Evolutionary conservation across 768 basidiomycete species (phyloP).

Genomic region (Lyophyllum semitale): DNA sequence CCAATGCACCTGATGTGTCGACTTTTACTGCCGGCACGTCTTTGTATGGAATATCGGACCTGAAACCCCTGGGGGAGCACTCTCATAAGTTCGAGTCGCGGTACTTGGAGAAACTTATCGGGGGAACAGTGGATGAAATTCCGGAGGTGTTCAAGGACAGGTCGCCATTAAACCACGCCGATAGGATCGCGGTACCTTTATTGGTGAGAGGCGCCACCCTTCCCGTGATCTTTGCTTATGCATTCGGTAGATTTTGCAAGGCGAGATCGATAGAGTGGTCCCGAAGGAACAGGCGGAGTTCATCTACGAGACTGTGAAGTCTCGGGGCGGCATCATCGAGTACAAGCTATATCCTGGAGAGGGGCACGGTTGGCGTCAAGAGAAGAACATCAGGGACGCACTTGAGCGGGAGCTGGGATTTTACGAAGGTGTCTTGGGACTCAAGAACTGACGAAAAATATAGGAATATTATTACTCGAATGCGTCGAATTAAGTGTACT

Average conservation of each 20-base stretch:
- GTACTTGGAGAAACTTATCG: constrained; percentile 64
- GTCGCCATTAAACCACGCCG: constrained; percentile 64
- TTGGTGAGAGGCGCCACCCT: constrained; percentile 43
- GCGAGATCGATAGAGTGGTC: constrained; percentile 62
- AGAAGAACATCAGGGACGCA: constrained; percentile 53
- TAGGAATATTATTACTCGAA: not conserved
- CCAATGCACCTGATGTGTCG: constrained; percentile 37
- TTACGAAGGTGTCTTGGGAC: constrained; percentile 47
- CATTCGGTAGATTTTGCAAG: constrained; percentile 63
- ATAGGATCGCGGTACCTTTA: constrained; percentile 62
- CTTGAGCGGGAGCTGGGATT: constrained; percentile 54
- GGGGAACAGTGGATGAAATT: constrained; percentile 54
- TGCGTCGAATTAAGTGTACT: not conserved
- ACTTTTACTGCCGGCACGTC: constrained; percentile 67
- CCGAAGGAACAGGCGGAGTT: constrained; percentile 64
- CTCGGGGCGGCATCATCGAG: constrained; percentile 53
- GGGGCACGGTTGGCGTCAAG: constrained; percentile 65
- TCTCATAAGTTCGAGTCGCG: constrained; percentile 75
- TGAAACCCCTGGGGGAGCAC: constrained; percentile 53
- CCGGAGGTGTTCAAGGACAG: constrained; percentile 60
- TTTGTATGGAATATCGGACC: constrained; percentile 69
- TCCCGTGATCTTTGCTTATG: not conserved
- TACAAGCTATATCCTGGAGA: constrained; percentile 65
- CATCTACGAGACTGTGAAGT: constrained; percentile 55
- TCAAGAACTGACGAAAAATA: constrained; percentile 18